Evolutionary conservation across 2,329 filamentous ascomycete species (phyloP).

Genomic region (Phialophora chinensis): DNA sequence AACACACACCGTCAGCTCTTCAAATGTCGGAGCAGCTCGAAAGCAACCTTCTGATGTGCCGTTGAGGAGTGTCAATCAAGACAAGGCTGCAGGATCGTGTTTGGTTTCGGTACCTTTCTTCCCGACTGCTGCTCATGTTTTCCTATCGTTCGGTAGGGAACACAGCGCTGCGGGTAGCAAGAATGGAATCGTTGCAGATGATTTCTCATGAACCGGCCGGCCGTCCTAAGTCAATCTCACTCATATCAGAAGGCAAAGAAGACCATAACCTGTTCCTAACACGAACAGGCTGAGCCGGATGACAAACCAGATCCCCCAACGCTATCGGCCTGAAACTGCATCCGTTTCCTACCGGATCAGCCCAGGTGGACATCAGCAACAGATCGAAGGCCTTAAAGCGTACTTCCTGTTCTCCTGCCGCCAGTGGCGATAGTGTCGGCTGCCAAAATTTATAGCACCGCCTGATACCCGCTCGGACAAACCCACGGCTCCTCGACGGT

Average conservation of each 20-base stretch:
- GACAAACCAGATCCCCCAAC: neutral
- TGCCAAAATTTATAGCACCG: neutral
- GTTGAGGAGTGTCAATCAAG: neutral
- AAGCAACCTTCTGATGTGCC: slow-evolving; percentile 4
- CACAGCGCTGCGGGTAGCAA: neutral
- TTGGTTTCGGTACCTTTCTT: neutral
- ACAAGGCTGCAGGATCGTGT: neutral
- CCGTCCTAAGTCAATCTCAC: neutral
- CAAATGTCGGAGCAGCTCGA: slow-evolving; percentile 1
- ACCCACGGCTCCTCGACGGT: neutral
- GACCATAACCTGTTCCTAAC: neutral
- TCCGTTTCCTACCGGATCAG: neutral
- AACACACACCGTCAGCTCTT: slow-evolving; percentile 32
- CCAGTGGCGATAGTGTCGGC: neutral
- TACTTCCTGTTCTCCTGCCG: neutral
- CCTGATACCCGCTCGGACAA: slow-evolving; percentile 6
- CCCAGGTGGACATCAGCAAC: neutral
- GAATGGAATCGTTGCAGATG: neutral
- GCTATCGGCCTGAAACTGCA: neutral
- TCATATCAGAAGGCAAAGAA: neutral
- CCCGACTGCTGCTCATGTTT: neutral
- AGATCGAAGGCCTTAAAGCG: neutral
- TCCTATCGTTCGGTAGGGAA: neutral
- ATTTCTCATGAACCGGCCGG: neutral
- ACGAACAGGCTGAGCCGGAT: neutral